Percentiles rank a stretch among this genome's conserved stretches.
Conservation (phyloP, 2,329 filamentous ascomycete species). For the Sclerotinia nivalis region DNA sequence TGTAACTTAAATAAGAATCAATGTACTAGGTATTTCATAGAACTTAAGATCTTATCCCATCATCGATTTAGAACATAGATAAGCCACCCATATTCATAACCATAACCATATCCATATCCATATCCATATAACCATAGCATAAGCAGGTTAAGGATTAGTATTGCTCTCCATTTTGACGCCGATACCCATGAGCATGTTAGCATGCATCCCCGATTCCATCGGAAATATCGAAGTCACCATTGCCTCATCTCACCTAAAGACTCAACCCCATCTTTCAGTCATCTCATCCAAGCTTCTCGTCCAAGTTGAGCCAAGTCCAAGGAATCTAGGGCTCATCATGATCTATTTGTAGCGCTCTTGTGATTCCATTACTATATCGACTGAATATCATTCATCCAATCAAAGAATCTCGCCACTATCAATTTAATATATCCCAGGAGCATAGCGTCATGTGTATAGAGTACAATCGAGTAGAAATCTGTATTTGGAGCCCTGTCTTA, state of each 20-base stretch:
- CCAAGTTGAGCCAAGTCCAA: not conserved
- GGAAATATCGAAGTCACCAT: not conserved
- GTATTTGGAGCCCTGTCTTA: not conserved
- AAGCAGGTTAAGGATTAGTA: not conserved
- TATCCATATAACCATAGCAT: not conserved
- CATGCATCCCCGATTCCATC: not conserved
- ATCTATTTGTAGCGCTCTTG: not conserved
- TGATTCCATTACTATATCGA: not conserved
- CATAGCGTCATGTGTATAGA: not conserved
- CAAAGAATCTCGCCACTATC: not conserved
- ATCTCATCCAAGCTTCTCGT: not conserved
- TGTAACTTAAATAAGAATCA: not conserved
- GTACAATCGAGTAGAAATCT: not conserved
- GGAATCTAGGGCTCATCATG: not conserved
- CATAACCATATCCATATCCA: not conserved
- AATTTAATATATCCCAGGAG: not conserved
- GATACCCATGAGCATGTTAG: not conserved
- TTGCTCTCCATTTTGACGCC: not conserved
- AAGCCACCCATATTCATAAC: not conserved
- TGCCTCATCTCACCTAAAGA: not conserved
- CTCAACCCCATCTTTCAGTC: not conserved
- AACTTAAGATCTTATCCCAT: too few relatives aligned
- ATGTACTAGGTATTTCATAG: not conserved
- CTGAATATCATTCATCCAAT: not conserved
- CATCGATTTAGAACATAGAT: not conserved